Base-by-base conservation (phyloP, 148 eudicot species). In the Pouteria glomerata region DNA sequence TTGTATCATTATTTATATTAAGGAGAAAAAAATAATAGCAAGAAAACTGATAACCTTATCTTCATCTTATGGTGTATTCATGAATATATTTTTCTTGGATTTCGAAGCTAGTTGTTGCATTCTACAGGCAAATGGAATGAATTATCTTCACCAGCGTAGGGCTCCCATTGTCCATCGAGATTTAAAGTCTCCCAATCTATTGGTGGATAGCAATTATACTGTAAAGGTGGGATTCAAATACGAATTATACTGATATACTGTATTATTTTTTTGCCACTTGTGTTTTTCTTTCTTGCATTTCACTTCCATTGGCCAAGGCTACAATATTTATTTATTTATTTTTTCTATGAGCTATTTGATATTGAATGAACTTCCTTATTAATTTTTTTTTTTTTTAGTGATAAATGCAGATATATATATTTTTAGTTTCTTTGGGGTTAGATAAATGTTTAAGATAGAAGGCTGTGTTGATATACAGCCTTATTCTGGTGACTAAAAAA, bases 71-170 rank as follows among this genome's bases (percentile, higher is more conserved):
- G 21, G 59, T 7, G n/a, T 2, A 0, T 64, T 19, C n/a, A 19
- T 21, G 14, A 23, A 15, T 35, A 15, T 18, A 55, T 53, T 53
- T 66, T 69, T 53, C 48, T 35, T 69, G 62, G 62, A 34, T 56
- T 39, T 56, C 37, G 73, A 53, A 69, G 31, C 48, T 69, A 63
- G 8, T 56, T 56, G 23, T 56, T 69, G 11, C 73, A 67, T 68
- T 8, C 30, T 44, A 3, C 78, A 86, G 90, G 98, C 96, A 44
- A 66, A 72, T 55, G 83, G 83, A 14, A 76, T 82, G 73, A 79
- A 76, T 70, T 82, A 77, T 45, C 78, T 82, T 48, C 85, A 79
- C 70, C 72, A 73, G 47, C 53, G 55, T 58, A 65, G 67, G 56
- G 83, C 85, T n/a, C 74, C 76, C 12, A 82, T 82, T 12, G 78